Evolutionary conservation across 2,329 filamentous ascomycete species (phyloP).

Genomic region (Botrytis squamosa): DNA sequence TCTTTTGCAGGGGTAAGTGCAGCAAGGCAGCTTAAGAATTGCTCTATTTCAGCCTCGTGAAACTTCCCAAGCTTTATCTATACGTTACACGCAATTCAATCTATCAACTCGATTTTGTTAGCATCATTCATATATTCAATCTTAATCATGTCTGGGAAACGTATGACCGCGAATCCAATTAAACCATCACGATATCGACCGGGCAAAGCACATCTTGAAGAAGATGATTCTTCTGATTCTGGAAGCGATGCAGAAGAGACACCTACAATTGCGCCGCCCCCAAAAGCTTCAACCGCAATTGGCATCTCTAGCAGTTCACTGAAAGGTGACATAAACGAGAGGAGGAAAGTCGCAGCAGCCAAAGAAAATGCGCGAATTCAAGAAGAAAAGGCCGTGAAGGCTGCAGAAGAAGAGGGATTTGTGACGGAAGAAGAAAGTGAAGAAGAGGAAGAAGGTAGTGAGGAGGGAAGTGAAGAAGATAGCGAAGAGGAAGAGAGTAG

Average conservation of each 20-base stretch:
- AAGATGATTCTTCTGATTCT: constrained; percentile 50
- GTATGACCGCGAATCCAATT: constrained; percentile 90
- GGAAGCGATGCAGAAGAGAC: constrained; percentile 49
- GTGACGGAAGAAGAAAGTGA: constrained; percentile 50
- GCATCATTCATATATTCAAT: background rate
- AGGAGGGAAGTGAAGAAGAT: constrained; percentile 35
- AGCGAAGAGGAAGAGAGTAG: constrained; percentile 43
- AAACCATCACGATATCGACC: constrained; percentile 80
- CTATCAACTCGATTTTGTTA: background rate
- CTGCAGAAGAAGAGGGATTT: constrained; percentile 59
- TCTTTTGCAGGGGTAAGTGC: constrained; percentile 2
- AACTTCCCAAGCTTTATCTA: constrained; percentile 12
- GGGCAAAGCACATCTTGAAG: constrained; percentile 67
- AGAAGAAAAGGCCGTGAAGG: constrained; percentile 44
- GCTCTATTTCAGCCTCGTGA: constrained; percentile 30
- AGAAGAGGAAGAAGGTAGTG: constrained; percentile 42
- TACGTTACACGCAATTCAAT: background rate
- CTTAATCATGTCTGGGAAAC: constrained; percentile 63
- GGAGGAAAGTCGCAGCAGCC: constrained; percentile 47
- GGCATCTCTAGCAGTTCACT: constrained; percentile 54
- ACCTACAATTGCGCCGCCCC: constrained; percentile 49
- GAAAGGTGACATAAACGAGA: constrained; percentile 53
- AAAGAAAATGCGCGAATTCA: constrained; percentile 50
- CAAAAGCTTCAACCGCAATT: constrained; percentile 56
- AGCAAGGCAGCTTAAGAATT: constrained; percentile 12